Evolutionary conservation across 2,329 filamentous ascomycete genomes (phyloP).

Genomic region (Fusarium paranaense): DNA sequence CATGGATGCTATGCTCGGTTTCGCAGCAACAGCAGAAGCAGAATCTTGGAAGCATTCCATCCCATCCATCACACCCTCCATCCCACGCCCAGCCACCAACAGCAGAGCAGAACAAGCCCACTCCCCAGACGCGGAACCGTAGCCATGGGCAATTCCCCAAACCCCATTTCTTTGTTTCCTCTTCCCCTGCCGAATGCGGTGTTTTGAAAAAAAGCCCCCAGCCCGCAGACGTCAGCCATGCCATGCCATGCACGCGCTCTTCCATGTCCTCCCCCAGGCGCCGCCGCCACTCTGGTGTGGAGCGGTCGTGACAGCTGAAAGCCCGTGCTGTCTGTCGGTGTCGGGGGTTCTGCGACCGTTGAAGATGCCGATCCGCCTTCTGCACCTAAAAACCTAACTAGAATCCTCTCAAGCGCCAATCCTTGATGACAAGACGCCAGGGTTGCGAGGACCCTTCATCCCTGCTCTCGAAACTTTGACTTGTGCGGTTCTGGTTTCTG

Average conservation of each 20-base stretch:
- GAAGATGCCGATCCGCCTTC: slow-evolving; percentile 1
- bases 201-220: not conserved
- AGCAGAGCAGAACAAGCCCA: not conserved
- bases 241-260: slow-evolving; percentile 9
- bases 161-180: not conserved
- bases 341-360: slow-evolving; percentile 9
- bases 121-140: not conserved
- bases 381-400: not conserved
- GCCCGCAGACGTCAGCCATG: slow-evolving; percentile 11
- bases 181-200: not conserved
- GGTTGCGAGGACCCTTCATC: not conserved
- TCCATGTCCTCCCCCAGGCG: not conserved
- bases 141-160: slow-evolving; percentile 12
- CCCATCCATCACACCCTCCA: slow-evolving; percentile 20
- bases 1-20: not conserved
- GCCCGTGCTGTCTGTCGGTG: not conserved
- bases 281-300: not conserved
- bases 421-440: not conserved
- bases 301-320: slow-evolving; percentile 4
- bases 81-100: slow-evolving; percentile 1
- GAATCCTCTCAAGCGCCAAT: not conserved
- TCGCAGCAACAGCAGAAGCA: slow-evolving; percentile 1
- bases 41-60: slow-evolving; percentile 17
- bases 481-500: not conserved
- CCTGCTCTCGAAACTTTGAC: slow-evolving; percentile 9